Evolutionary conservation across 108 stramenopile species (phyloP), one percentile per base, ranked within the genome.

Genomic region (Aurantiochytrium sp.): DNA sequence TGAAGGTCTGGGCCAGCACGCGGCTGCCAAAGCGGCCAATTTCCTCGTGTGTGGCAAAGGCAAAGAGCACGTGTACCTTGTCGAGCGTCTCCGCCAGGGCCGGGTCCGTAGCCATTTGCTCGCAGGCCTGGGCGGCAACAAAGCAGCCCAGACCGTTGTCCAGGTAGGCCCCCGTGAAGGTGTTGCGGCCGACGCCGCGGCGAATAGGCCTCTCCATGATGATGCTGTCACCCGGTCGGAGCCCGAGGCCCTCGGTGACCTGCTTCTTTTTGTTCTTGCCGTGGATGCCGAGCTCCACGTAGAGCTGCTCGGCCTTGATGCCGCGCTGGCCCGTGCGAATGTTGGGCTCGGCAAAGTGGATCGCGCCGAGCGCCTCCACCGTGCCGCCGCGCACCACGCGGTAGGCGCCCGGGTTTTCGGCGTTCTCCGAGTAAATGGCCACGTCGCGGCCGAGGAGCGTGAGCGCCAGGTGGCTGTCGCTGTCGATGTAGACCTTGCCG

Each of bases 41-140:
- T 48, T 81, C 73, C 32, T 81, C 73, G 73, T 81, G 73, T 12
- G 73, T 81, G 39, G 73, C 73, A 81, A 81, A 81, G 27, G 73
- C 73, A 24, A 48, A 81, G 2, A 81, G 73, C 6, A 81, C 73
- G 1, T 24, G 73, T 6, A 81, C 73, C 0, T 81, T 81, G 15
- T 81, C 45, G 73, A 81, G 45, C 0, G 34, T 34, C 59, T 65
- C 59, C 22, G 34, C 59, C 12, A 81, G 24, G 30, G 73, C 45
- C 1, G 73, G 73, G 45, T 81, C 73, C 17, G 8, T 6, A 2
- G 73, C 73, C 39, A 48, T 48, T 30, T 81, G 39, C 24, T 3
- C 73, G 30, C 42, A 41, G 42, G 73, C 73, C 45, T 81, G 15
- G 17, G 73, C 73, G 17, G 73, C 30, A 15, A 81, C 45, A 12